Conservation (phyloP, 768 basidiomycete genomes). For the Trametes cingulata region DNA sequence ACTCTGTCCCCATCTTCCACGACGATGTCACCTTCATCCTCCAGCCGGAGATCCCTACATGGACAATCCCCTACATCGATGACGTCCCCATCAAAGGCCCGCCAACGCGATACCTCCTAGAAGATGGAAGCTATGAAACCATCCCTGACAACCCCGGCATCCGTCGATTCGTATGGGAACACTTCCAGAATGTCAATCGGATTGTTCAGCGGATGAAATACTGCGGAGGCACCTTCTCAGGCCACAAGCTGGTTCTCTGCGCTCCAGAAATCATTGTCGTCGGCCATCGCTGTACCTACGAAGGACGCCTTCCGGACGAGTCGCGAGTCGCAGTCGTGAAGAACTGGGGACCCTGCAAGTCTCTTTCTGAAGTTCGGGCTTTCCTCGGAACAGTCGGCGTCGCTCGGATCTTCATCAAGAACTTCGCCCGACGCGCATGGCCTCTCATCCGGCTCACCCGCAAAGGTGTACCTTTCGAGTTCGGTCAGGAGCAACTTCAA, state of each 20-base stretch:
- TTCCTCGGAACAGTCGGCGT: conserved; percentile 29
- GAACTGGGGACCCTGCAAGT: conserved; percentile 25
- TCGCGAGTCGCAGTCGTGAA: conserved; percentile 28
- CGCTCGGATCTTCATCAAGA: conserved; percentile 22
- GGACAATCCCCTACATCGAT: conserved; percentile 39
- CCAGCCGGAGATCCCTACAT: conserved; percentile 17
- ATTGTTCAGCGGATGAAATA: conserved; percentile 32
- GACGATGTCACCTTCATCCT: conserved; percentile 16
- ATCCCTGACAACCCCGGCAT: conserved; percentile 33
- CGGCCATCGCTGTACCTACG: conserved; percentile 39
- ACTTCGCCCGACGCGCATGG: conserved; percentile 21
- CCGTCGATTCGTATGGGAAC: conserved; percentile 39
- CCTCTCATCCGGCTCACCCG: conserved; percentile 23
- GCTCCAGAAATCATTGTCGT: background rate
- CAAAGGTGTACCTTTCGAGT: conserved; percentile 26
- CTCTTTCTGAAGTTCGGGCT: conserved; percentile 26
- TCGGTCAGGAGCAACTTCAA: background rate
- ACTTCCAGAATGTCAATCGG: conserved; percentile 22
- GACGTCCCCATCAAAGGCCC: conserved; percentile 25
- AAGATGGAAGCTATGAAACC: conserved; percentile 16
- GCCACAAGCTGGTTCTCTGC: background rate
- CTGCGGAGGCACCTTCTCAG: conserved; percentile 28
- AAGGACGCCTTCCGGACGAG: conserved; percentile 35
- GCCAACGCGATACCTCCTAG: background rate
- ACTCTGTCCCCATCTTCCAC: conserved; percentile 21